These are phyloP conservation scores for Trametes sanguinea DNA, from an alignment of 768 basidiomycete genomes.

Conservation along the genomic window DNA sequence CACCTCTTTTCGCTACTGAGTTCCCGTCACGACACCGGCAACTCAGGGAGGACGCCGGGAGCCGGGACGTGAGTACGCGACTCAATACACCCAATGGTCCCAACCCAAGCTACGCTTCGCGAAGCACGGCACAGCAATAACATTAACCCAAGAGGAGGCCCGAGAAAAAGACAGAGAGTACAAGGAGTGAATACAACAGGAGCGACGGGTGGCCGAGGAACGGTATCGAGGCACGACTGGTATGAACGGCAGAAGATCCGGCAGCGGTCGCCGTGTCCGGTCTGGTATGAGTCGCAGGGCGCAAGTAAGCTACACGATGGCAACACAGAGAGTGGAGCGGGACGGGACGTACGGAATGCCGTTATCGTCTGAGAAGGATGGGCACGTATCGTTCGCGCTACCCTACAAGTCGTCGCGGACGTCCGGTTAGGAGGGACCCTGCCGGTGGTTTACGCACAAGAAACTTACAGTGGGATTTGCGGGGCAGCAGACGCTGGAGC, in stretches of 20 bases:
- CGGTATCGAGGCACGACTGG: not conserved
- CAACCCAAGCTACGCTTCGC: not conserved
- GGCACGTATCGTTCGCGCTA: conserved; percentile 37
- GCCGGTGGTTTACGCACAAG: not conserved
- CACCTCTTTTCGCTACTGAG: not conserved
- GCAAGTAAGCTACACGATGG: not conserved
- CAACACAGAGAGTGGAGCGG: not conserved
- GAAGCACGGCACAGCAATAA: conserved; percentile 1
- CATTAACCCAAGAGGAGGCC: conserved; percentile 9
- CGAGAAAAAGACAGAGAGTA: conserved; percentile 8
- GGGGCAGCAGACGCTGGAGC: conserved; percentile 70
- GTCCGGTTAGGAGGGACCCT: not conserved
- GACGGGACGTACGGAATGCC: conserved; percentile 27
- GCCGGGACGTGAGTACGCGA: not conserved
- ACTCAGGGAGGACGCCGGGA: not conserved
- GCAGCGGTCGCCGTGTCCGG: conserved; percentile 24
- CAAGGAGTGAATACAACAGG: conserved; percentile 17
- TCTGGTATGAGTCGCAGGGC: conserved; percentile 2
- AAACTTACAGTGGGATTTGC: conserved; percentile 58
- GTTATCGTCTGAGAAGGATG: conserved; percentile 29
- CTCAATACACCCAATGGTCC: not conserved
- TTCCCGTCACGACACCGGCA: conserved; percentile 1
- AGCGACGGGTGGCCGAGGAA: conserved; percentile 4
- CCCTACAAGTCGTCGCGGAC: conserved; percentile 34
- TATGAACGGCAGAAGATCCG: not conserved